These are phyloP conservation scores for Paxillus involutus DNA, from an alignment of 768 basidiomycete genomes.

Conservation along the genomic window DNA sequence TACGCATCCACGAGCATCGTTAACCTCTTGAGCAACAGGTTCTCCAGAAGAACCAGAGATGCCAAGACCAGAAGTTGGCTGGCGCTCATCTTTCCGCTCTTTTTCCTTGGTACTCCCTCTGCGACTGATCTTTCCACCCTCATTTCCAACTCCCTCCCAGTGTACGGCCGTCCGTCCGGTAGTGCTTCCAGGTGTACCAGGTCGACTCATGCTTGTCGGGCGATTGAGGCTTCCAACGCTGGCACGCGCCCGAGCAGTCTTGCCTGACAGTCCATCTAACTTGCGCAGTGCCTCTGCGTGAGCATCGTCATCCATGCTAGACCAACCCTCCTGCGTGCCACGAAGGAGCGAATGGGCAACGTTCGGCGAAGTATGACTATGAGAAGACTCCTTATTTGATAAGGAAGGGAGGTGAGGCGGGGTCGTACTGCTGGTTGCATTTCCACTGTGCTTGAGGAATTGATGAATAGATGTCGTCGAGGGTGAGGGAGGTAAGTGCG, in stretches of 20 bases:
- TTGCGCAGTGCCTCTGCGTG: constrained; percentile 91
- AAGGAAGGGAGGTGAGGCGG: constrained; percentile 34
- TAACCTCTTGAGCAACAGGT: constrained; percentile 36
- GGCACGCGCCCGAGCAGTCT: constrained; percentile 72
- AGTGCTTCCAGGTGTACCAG: constrained; percentile 71
- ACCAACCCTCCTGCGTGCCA: constrained; percentile 90
- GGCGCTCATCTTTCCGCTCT: constrained; percentile 43
- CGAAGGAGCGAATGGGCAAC: constrained; percentile 84
- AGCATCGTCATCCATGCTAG: constrained; percentile 81
- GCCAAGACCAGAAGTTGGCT: constrained; percentile 30
- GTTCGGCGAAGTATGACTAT: constrained; percentile 51
- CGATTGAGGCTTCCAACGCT: constrained; percentile 75
- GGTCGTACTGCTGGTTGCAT: constrained; percentile 37
- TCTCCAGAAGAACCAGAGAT: constrained; percentile 36
- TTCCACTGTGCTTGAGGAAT: constrained; percentile 61
- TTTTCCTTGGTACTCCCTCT: constrained; percentile 41
- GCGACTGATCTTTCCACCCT: constrained; percentile 35
- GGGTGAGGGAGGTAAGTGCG: constrained; percentile 88
- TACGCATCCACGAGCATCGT: constrained; percentile 42
- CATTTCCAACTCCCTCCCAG: constrained; percentile 69
- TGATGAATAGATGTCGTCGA: constrained; percentile 89
- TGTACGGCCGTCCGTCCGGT: constrained; percentile 47
- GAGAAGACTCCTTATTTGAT: constrained; percentile 40
- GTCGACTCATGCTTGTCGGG: constrained; percentile 63
- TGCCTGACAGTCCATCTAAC: constrained; percentile 83